Evolutionary conservation across 345 rosid species (phyloP), one percentile per base, ranked within the genome.

Genomic region (Durio zibethinus): DNA sequence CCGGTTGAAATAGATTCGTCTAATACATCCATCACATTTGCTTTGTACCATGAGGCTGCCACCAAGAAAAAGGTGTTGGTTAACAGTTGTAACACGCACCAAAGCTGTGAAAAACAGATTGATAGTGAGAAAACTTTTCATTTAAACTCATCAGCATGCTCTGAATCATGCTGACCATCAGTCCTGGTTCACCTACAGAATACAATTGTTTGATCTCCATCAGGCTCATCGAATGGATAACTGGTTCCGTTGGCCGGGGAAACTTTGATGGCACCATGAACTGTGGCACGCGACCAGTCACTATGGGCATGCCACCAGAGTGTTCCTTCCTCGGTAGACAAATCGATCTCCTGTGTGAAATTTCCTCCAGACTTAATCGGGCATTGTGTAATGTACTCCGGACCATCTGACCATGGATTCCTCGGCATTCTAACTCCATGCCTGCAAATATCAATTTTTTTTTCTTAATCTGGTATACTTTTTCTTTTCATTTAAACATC

Each of bases 301-400:
- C 88, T 85, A 9, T 85, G 90, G 1, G 90, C 89, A 63, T 87
- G 89, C 89, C 89, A 87, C 88, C 90, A 87, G 3, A 87, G 68
- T 7, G 90, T 87, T 43, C 91, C 91, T 79, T 79, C 86, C 42
- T 88, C 91, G 0, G 18, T 23, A 1, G 84, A 66, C 14, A 86
- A 72, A 18, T 73, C 78, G 45, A 88, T 45, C 57, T 80, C 76
- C 12, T 86, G 71, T 0, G 81, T 86, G 77, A 86, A 88, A 8
- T 68, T 88, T 1, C 29, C 63, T 14, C 85, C 84, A 0, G 87
- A 63, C 72, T 36, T 61, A 15, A 88, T 88, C 0, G 86, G 82
- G 18, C 91, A 88, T 36, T 88, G 91, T 5, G 91, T 88, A 23
- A 88, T 74, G 72, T 84, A 67, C 74, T 88, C 91, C 0, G 87